Conservation (phyloP, 1,139 yeast genomes). For the Candida mesenterica region DNA sequence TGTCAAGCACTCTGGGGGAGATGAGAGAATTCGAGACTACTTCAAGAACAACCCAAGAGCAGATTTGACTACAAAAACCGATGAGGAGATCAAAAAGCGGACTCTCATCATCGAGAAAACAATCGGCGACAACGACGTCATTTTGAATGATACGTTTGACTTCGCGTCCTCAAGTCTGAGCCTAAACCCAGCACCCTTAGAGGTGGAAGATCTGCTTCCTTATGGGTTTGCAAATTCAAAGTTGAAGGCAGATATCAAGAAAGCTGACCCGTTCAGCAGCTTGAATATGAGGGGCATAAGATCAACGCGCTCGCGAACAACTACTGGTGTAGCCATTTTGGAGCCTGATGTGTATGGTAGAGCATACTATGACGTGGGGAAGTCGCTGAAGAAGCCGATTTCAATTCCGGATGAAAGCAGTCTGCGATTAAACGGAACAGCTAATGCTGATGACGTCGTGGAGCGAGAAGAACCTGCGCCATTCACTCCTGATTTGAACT, state of each 20-base stretch:
- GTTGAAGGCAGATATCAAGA: background rate
- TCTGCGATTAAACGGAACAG: background rate
- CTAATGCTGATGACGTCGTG: conserved; percentile 3
- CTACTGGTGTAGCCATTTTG: conserved; percentile 1
- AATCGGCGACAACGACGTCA: background rate
- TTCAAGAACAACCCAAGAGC: background rate
- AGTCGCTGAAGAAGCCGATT: background rate
- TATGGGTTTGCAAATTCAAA: background rate
- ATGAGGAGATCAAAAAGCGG: background rate
- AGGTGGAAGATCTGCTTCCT: too few species aligned
- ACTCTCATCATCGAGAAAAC: background rate
- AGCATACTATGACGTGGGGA: conserved; percentile 1
- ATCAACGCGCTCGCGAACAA: conserved; percentile 1
- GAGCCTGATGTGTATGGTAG: conserved; percentile 2
- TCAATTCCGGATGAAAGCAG: background rate
- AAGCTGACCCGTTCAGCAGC: background rate
- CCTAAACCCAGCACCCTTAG: too few species aligned
- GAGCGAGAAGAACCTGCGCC: conserved; percentile 13
- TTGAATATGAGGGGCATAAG: background rate
- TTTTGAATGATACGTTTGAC: background rate
- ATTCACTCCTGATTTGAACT: conserved; percentile 53
- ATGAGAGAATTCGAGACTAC: conserved; percentile 7
- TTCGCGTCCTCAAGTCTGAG: background rate
- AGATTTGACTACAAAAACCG: background rate
- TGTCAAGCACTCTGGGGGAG: conserved; percentile 12